Percentiles rank a stretch among this genome's conserved stretches.
Evolutionary conservation across 768 basidiomycete species (phyloP).

Genomic region (Lactarius indigo): DNA sequence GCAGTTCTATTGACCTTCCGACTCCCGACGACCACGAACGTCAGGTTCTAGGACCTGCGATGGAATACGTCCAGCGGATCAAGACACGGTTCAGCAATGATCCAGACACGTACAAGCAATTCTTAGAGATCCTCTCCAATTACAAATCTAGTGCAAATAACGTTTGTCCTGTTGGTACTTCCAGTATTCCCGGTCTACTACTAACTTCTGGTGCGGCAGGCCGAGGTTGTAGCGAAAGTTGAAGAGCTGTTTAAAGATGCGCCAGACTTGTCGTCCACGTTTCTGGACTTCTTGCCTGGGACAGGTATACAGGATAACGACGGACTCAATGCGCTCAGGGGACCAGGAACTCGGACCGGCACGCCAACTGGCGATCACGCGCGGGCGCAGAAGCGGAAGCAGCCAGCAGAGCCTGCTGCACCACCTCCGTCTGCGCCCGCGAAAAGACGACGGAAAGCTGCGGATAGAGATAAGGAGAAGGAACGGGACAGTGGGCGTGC

Average conservation of each 20-base stretch:
- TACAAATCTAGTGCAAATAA: slow-evolving; percentile 51
- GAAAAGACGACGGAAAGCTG: slow-evolving; percentile 66
- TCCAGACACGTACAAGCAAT: slow-evolving; percentile 78
- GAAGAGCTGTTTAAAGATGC: slow-evolving; percentile 69
- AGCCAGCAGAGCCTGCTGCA: slow-evolving; percentile 22
- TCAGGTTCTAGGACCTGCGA: slow-evolving; percentile 63
- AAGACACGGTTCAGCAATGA: slow-evolving; percentile 80
- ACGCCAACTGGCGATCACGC: slow-evolving; percentile 35
- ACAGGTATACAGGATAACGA: slow-evolving; percentile 11
- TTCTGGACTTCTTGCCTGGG: slow-evolving; percentile 70
- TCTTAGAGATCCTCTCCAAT: slow-evolving; percentile 71
- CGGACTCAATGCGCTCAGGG: slow-evolving; percentile 16
- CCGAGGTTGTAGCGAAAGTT: slow-evolving; percentile 67
- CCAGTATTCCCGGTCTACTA: slow-evolving; percentile 10
- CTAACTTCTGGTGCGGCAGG: slow-evolving; percentile 35
- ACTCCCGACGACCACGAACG: slow-evolving; percentile 18
- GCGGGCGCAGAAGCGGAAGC: slow-evolving; percentile 39
- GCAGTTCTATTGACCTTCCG: slow-evolving; percentile 11
- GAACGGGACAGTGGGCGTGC: slow-evolving; percentile 30
- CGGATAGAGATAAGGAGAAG: slow-evolving; percentile 42
- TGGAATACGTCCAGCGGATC: slow-evolving; percentile 96
- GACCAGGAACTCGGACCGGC: slow-evolving; percentile 25
- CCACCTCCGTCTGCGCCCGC: slow-evolving; percentile 44
- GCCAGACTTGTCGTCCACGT: slow-evolving; percentile 69
- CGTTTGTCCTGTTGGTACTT: slow-evolving; percentile 36